Base-by-base conservation (phyloP, 208 protist genomes). In the Spongospora subterranea region DNA sequence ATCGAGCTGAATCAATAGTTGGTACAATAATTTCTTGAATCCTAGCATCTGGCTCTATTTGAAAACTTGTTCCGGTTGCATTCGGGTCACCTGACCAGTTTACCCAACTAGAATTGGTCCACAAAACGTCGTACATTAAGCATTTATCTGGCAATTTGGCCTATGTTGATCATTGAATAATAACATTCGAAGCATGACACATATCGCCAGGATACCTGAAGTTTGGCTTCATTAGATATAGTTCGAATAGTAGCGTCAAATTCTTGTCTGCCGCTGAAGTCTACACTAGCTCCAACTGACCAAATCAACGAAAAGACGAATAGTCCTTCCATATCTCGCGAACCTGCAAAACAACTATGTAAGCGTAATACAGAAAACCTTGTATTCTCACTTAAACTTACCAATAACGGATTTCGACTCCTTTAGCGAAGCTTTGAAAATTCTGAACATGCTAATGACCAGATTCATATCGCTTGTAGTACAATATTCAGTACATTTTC, bases 11-110 rank as follows among this genome's bases (percentile, higher is more conserved):
- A 91, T 99, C 98, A 40, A 97, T 94, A 17, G 98, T 99, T n/a
- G 97, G 97, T 17, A 99, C 98, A 91, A 99, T 98, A 88, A 99
- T 98, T 88, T 99, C 97, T 13, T 94, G 93, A 94, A 98, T 98
- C 91, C 96, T 96, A 17, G 91, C 90, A 60, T 93, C 91, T 65
- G 94, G 90, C 54, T 96, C 96, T 35, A 99, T 96, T 77, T 95
- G 92, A 45, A 96, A 95, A 40, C 94, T 96, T 88, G 97, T 97
- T 41, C 97, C 6, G 1, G 88, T 60, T 39, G 76, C 92, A n/a
- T 95, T 97, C 77, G 97, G 95, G 88, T 96, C 97, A 97, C 98
- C 99, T 17, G 94, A 77, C 24, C 13, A 60, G 50, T 60, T 60
- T 0, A 97, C 91, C 97, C 97, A 99, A 40, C 32, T 46, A 17